Evolutionary conservation across 2,329 filamentous ascomycete genomes (phyloP), one percentile per base, ranked within the genome.

Genomic region (Basipetospora chlamydospora): DNA sequence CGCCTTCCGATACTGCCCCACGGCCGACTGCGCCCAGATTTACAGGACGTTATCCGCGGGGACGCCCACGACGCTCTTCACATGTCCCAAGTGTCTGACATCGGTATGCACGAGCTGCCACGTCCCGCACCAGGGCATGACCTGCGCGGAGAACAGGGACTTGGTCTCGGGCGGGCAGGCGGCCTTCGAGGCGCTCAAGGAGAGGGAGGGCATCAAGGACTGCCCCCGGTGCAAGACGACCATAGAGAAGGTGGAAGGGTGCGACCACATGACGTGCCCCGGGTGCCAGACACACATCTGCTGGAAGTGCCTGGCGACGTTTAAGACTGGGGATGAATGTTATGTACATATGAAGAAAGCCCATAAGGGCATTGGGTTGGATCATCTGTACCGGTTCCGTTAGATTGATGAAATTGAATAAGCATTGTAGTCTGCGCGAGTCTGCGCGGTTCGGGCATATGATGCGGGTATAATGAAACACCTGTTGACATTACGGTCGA

Each of bases 231-330:
- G 64, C 41, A 46, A 44, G 12, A 56, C 53, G 2, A 36, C 52
- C 2, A 56, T 67, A 2, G 54, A 64, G 41, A 67, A 66, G 50
- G 46, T 28, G 12, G 77, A 83, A 50, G 90, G 90, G 26, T 98
- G 90, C 65, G 95, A 95, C 56, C 87, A 95, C 57, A 96, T 96
- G 86, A 82, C 79, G 34, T 95, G 88, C 58, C 84, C 80, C 54
- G 77, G 83, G 44, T 98, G 90, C 62, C 68, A 79, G 35, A 81
- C 84, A 2, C 88, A 96, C 55, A 96, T 95, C 54, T 98, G 90
- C 61, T n/a, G n/a, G n/a, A n/a, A n/a, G n/a, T n/a, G n/a, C n/a
- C n/a, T n/a, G n/a, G n/a, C n/a, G n/a, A n/a, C n/a, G n/a, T n/a
- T n/a, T n/a, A n/a, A n/a, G n/a, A n/a, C n/a, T n/a, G n/a, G n/a